phyloP scores from a whole-genome alignment of 768 basidiomycete species.

The Cyclocybe cylindracea region DNA sequence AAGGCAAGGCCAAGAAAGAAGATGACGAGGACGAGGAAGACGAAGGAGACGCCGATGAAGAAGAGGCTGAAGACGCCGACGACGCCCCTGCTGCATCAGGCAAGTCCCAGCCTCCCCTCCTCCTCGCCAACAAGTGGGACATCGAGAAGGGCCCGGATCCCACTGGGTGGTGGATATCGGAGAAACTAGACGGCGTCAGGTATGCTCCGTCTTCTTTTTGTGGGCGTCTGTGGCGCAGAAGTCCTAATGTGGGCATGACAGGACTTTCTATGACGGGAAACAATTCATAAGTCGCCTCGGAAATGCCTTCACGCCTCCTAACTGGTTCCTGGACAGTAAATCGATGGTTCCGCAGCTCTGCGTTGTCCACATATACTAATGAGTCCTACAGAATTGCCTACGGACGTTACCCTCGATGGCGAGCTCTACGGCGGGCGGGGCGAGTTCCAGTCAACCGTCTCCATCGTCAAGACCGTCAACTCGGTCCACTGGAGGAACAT shows the following conservation, averaged over 20 bases:
- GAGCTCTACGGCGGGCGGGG: conserved; percentile 61
- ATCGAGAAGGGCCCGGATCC: conserved; percentile 54
- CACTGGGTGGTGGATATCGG: conserved; percentile 62
- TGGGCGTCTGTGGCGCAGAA: not conserved
- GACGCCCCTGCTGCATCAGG: conserved; percentile 20
- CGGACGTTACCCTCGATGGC: conserved; percentile 56
- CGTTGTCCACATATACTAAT: not conserved
- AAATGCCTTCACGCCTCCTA: conserved; percentile 57
- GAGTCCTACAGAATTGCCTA: conserved; percentile 45
- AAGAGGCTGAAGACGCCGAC: conserved; percentile 31
- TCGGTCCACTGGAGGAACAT: conserved; percentile 58
- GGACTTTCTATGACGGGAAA: conserved; percentile 57
- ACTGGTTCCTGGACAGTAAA: conserved; percentile 59
- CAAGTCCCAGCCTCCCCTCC: conserved; percentile 44
- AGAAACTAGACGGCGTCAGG: conserved; percentile 65
- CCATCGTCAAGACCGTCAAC: conserved; percentile 58
- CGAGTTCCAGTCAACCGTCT: conserved; percentile 58
- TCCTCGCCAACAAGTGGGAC: conserved; percentile 62
- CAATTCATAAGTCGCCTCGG: conserved; percentile 56
- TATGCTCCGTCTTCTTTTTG: conserved; percentile 23
- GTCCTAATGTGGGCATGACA: conserved; percentile 16
- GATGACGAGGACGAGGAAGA: conserved; percentile 27
- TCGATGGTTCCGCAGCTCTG: conserved; percentile 4
- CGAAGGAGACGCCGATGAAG: conserved; percentile 26
- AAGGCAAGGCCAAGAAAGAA: conserved; percentile 20